These are phyloP conservation scores for Zymoseptoria brevis DNA, from an alignment of 2,329 filamentous ascomycete species.

Conservation along the genomic window DNA sequence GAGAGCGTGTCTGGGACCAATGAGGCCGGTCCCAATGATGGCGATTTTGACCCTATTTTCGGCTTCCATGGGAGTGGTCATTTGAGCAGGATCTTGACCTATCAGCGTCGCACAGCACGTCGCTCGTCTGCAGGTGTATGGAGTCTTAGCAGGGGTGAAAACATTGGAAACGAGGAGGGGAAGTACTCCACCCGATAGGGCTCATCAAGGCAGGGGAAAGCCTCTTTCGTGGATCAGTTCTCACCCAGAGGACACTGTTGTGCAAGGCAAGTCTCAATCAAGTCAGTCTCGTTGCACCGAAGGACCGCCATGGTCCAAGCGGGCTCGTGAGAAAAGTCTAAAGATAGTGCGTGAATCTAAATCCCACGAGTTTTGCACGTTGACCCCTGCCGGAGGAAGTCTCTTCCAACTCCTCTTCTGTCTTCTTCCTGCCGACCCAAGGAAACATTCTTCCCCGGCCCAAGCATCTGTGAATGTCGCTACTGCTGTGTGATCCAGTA, in stretches of 20 bases:
- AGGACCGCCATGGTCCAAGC: slow-evolving; percentile 3
- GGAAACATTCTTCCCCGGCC: slow-evolving; percentile 3
- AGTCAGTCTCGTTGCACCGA: slow-evolving; percentile 7
- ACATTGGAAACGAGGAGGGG: neutral
- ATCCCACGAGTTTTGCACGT: slow-evolving; percentile 1
- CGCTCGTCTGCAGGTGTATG: neutral
- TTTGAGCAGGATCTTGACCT: neutral
- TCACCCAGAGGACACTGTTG: neutral
- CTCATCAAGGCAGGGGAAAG: neutral
- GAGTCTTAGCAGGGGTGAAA: neutral
- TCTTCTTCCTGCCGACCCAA: neutral
- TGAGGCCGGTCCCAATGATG: slow-evolving; percentile 43
- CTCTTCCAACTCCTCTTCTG: slow-evolving; percentile 1
- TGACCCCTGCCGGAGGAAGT: slow-evolving; percentile 5
- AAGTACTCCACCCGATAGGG: neutral
- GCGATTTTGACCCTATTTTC: slow-evolving; percentile 28
- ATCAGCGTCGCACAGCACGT: neutral
- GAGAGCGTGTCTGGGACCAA: slow-evolving; percentile 45
- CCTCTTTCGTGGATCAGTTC: neutral
- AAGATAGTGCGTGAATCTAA: slow-evolving; percentile 2
- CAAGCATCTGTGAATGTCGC: neutral
- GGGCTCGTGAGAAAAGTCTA: neutral
- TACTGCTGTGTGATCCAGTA: neutral
- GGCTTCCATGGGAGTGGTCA: neutral
- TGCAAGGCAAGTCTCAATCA: neutral